Conservation (phyloP, 2,329 filamentous ascomycete genomes). For the Ascosphaera acerosa region DNA sequence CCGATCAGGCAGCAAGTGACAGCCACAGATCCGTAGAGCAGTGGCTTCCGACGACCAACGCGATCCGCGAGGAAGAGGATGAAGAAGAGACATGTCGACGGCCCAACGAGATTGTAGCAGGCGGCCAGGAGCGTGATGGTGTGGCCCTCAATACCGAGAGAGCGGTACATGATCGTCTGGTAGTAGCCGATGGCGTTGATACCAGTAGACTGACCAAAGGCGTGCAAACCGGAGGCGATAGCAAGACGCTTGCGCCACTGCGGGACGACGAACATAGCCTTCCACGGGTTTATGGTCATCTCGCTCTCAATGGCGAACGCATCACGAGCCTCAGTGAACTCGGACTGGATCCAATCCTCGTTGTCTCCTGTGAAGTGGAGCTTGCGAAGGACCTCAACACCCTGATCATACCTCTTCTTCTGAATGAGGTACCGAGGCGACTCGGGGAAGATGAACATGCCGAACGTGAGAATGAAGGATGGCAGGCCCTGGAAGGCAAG, state of each 20-base stretch:
- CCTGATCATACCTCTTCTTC: constrained; percentile 8
- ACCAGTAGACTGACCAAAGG: constrained; percentile 28
- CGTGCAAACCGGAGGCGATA: constrained; percentile 28
- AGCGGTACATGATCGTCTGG: constrained; percentile 41
- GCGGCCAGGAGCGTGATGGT: constrained; percentile 41
- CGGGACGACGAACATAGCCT: constrained; percentile 35
- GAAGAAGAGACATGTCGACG: constrained; percentile 36
- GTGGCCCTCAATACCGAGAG: constrained; percentile 34
- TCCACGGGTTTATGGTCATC: constrained; percentile 9
- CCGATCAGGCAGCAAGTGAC: background rate
- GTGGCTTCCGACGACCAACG: constrained; percentile 29
- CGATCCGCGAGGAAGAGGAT: constrained; percentile 42
- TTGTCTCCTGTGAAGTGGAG: constrained; percentile 17
- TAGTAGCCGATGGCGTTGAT: constrained; percentile 41
- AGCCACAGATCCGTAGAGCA: background rate
- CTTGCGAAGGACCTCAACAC: constrained; percentile 10
- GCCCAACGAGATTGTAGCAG: constrained; percentile 48
- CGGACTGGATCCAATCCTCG: constrained; percentile 9
- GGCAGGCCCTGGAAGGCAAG: constrained; percentile 23
- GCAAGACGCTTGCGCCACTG: constrained; percentile 28
- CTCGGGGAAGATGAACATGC: constrained; percentile 30
- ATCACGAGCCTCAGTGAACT: constrained; percentile 6
- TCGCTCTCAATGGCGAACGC: constrained; percentile 6
- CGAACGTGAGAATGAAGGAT: constrained; percentile 18
- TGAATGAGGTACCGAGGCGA: constrained; percentile 27